Conservation (phyloP, 2,329 filamentous ascomycete species). For the Calonectria hongkongensis region DNA sequence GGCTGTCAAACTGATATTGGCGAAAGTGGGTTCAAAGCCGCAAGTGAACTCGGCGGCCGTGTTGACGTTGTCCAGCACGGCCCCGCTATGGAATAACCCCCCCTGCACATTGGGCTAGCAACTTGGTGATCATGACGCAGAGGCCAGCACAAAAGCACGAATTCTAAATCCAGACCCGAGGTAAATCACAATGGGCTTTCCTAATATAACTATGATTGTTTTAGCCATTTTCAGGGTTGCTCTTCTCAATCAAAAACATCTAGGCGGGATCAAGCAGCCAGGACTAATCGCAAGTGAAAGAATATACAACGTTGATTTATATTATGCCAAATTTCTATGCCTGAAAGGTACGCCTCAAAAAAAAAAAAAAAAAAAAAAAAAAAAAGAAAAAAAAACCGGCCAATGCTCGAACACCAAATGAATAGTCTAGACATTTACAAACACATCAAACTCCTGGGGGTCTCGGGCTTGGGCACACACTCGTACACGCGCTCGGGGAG, state of each 20-base stretch:
- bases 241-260: neutral
- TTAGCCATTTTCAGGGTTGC: too few relatives aligned
- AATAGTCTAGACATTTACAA: neutral
- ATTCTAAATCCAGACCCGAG: neutral
- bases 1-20: constrained; percentile 2
- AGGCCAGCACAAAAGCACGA: neutral
- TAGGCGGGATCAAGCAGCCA: neutral
- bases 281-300: neutral
- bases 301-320: neutral
- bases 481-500: constrained; percentile 1
- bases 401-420: neutral
- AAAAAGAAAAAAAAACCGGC: neutral
- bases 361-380: neutral
- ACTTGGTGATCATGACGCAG: neutral
- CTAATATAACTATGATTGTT: too few relatives aligned
- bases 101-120: neutral
- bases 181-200: too few relatives aligned
- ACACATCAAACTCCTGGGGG: neutral
- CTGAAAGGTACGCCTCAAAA: neutral
- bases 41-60: constrained; percentile 1
- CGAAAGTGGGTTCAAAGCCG: neutral
- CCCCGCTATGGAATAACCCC: constrained; percentile 11
- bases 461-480: constrained; percentile 31
- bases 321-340: constrained; percentile 6
- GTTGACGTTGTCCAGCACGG: constrained; percentile 1